Evolutionary conservation across 208 protist species (phyloP).

Genomic region (Crithidia sp.): DNA sequence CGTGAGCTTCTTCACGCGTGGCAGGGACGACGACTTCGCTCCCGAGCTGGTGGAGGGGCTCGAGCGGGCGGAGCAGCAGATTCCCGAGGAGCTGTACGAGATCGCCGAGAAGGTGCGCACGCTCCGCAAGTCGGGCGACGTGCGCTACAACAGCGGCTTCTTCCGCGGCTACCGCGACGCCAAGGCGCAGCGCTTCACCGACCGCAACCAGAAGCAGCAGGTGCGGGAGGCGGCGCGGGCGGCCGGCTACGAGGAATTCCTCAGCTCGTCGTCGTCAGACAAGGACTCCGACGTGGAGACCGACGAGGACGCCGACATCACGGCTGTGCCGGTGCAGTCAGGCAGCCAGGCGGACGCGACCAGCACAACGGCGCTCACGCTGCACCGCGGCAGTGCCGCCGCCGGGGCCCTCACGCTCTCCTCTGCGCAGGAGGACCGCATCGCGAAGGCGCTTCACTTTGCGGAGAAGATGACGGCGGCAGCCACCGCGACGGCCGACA

Average conservation of each 20-base stretch:
- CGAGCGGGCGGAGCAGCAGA: constrained; percentile 70
- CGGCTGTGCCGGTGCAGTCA: constrained; percentile 28
- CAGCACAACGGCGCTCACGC: constrained; percentile 32
- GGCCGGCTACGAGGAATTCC: constrained; percentile 77
- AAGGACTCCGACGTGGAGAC: constrained; percentile 48
- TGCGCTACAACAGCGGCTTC: constrained; percentile 66
- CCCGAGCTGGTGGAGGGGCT: constrained; percentile 83
- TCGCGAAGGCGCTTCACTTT: constrained; percentile 73
- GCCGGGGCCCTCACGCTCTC: constrained; percentile 25
- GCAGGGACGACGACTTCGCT: constrained; percentile 82
- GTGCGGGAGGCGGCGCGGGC: constrained; percentile 67
- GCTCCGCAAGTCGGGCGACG: constrained; percentile 72
- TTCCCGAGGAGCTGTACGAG: constrained; percentile 87
- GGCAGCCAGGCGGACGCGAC: constrained; percentile 17
- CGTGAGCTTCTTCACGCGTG: constrained; percentile 87
- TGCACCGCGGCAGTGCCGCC: constrained; percentile 9
- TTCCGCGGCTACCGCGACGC: constrained; percentile 79
- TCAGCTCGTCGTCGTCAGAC: constrained; percentile 53
- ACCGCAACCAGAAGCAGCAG: constrained; percentile 69
- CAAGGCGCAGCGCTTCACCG: constrained; percentile 57
- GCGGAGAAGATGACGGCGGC: constrained; percentile 79
- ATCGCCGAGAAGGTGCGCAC: constrained; percentile 65
- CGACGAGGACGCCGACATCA: constrained; percentile 42
- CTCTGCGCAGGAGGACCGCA: constrained; percentile 52
- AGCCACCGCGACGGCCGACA: constrained; percentile 27